Conservation (phyloP, 2,329 filamentous ascomycete species). For the Ophiostoma ips region DNA sequence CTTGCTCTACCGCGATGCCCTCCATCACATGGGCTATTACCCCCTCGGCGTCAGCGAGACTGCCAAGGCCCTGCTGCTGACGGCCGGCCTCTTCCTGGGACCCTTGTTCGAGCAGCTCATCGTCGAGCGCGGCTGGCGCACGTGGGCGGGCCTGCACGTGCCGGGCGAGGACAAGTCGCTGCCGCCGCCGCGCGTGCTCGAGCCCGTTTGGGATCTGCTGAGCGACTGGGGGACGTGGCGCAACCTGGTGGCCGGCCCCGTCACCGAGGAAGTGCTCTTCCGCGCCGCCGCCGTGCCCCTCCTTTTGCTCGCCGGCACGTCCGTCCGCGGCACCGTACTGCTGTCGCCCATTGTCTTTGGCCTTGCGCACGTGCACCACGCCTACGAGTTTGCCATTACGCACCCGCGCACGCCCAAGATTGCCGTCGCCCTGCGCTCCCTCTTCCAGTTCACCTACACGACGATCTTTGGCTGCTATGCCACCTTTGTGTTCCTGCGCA, state of each 20-base stretch:
- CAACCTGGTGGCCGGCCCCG: constrained; percentile 73
- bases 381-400: constrained; percentile 82
- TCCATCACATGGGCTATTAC: constrained; percentile 70
- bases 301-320: constrained; percentile 56
- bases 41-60: constrained; percentile 56
- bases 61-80: constrained; percentile 51
- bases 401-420: constrained; percentile 54
- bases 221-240: constrained; percentile 70
- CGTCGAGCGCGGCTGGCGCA: constrained; percentile 55
- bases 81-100: constrained; percentile 65
- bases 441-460: constrained; percentile 81
- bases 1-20: constrained; percentile 25
- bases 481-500: constrained; percentile 76
- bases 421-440: constrained; percentile 52
- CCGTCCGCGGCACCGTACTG: constrained; percentile 51
- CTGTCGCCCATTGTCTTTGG: constrained; percentile 81
- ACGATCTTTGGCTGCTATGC: constrained; percentile 89
- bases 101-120: constrained; percentile 71
- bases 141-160: constrained; percentile 34
- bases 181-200: background rate
- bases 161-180: constrained; percentile 21
- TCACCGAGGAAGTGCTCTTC: constrained; percentile 91
- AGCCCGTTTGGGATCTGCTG: constrained; percentile 43
- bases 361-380: constrained; percentile 86
- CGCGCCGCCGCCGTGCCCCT: constrained; percentile 74